phyloP scores from a whole-genome alignment of 805 yeast species.

The Metschnikowia colocasiae region DNA sequence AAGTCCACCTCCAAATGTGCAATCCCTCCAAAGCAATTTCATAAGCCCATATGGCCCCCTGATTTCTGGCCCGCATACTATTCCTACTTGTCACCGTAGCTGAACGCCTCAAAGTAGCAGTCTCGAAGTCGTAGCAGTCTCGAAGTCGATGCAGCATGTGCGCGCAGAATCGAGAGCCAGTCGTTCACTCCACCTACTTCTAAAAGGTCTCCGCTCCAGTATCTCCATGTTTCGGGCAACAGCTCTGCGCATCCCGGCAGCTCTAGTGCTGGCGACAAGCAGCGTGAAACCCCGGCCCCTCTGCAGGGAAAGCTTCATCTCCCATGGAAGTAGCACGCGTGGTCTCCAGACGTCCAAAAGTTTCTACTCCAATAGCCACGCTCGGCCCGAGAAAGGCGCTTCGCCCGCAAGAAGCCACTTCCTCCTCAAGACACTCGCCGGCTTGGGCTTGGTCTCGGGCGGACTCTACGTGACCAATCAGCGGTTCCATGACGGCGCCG shows the following conservation, averaged over 20 bases:
- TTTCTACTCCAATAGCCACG: neutral
- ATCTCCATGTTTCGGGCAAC: neutral
- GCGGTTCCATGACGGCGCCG: slow-evolving; percentile 27
- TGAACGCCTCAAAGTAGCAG: neutral
- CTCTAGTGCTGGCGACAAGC: neutral
- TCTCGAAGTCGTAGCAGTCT: too few species aligned
- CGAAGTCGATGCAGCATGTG: neutral
- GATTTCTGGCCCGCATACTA: too few species aligned
- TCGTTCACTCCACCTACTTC: neutral
- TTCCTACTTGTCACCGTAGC: too few species aligned
- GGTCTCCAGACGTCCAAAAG: neutral
- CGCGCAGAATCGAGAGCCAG: neutral
- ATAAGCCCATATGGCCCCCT: too few species aligned
- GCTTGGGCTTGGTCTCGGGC: slow-evolving; percentile 15
- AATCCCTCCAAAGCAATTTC: too few species aligned
- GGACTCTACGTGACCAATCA: slow-evolving; percentile 37
- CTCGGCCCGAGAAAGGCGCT: neutral
- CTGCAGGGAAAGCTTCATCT: neutral
- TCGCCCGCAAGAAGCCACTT: neutral
- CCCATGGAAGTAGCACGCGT: neutral
- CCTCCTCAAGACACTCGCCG: neutral
- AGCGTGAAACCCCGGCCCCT: neutral
- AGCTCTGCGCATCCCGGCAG: neutral
- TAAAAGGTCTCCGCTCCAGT: neutral
- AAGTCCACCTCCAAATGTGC: too few species aligned